Percentiles rank a stretch among this genome's conserved stretches.
Evolutionary conservation across 345 rosid genomes (phyloP).

Genomic region (Citrus mangshanensis): DNA sequence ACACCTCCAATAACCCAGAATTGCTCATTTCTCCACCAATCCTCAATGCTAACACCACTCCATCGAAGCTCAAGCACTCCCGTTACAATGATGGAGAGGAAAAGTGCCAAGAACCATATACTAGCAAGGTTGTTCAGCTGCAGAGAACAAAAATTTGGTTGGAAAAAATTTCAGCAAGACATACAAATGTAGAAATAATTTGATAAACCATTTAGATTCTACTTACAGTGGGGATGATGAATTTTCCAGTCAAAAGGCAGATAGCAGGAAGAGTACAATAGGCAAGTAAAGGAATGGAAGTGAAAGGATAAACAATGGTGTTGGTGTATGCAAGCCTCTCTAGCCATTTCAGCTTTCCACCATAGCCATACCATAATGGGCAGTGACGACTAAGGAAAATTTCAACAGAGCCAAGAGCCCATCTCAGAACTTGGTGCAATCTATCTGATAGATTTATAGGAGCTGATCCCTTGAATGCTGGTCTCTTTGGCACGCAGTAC

Average conservation of each 20-base stretch:
- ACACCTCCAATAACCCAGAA: constrained; percentile 99
- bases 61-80: constrained; percentile 84
- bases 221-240: constrained; percentile 88
- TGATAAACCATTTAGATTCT: not conserved
- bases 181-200: not conserved
- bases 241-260: constrained; percentile 94
- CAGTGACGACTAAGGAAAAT: constrained; percentile 95
- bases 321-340: constrained; percentile 89
- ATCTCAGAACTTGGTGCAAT: constrained; percentile 90
- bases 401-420: constrained; percentile 97
- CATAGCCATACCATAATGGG: constrained; percentile 93
- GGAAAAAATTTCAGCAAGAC: not conserved
- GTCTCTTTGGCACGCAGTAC: constrained; percentile 75
- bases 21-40: constrained; percentile 95
- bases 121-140: constrained; percentile 86
- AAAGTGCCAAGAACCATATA: constrained; percentile 86
- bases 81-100: constrained; percentile 83
- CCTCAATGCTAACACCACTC: constrained; percentile 87
- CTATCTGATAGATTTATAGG: constrained; percentile 93
- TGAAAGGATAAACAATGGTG: constrained; percentile 94
- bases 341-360: constrained; percentile 85
- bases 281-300: constrained; percentile 91
- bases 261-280: constrained; percentile 91
- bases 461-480: constrained; percentile 95
- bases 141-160: constrained; percentile 9